Conservation (phyloP, 331 rosid species). For the Spiraea crenata region DNA sequence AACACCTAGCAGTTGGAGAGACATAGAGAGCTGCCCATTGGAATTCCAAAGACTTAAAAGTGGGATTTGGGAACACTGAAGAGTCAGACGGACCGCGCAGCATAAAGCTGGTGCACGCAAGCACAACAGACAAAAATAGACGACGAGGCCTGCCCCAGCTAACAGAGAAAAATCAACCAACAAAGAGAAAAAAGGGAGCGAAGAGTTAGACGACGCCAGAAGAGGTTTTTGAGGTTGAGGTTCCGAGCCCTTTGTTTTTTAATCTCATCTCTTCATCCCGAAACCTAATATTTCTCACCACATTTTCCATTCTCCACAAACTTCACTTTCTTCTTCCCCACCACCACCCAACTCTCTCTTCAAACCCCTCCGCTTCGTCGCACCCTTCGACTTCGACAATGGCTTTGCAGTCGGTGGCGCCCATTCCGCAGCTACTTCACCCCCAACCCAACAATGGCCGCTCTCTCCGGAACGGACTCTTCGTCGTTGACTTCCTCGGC, state of each 20-base stretch:
- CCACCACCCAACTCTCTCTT: background rate
- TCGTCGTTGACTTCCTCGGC: conserved; percentile 54
- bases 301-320: conserved; percentile 19
- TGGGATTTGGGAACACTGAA: background rate
- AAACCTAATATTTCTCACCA: conserved; percentile 22
- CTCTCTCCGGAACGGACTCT: conserved; percentile 30
- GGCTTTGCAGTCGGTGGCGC: conserved; percentile 55
- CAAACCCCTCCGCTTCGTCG: background rate
- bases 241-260: conserved; percentile 35
- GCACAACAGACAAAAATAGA: background rate
- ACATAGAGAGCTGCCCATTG: too few relatives aligned
- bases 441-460: conserved; percentile 17
- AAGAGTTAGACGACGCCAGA: conserved; percentile 18
- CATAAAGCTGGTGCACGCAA: background rate
- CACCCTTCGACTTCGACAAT: conserved; percentile 14
- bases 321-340: conserved; percentile 16
- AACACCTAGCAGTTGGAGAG: too few relatives aligned
- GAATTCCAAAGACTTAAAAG: too few relatives aligned
- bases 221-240: conserved; percentile 12
- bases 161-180: background rate
- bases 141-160: background rate
- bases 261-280: conserved; percentile 20
- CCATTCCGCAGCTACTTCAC: conserved; percentile 36
- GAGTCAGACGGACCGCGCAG: background rate
- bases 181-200: background rate